Base-by-base conservation (phyloP, 345 rosid genomes). In the Pseudoturritis turrita region DNA sequence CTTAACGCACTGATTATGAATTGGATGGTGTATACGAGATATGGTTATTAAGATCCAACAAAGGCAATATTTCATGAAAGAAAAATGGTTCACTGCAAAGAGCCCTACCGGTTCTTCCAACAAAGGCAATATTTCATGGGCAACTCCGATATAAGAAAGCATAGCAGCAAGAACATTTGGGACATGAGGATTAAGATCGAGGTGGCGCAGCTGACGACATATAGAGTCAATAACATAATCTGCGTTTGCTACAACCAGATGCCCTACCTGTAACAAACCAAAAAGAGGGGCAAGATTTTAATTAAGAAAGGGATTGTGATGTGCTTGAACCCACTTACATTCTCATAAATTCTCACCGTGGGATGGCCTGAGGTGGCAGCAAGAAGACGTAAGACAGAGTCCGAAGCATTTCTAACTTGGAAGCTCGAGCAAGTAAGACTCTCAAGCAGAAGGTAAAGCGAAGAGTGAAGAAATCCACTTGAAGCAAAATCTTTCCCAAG, bases 131-230 rank as follows among this genome's bases (percentile, higher is more conserved):
- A 91, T 83, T 68, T 89, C 87, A 65, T 80, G 72, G 36, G 96
- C 96, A 58, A 87, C 89, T 62, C 99, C 97, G 31, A 94, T 74
- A 77, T 86, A 94, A 52, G 99, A 94, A 80, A 94, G 97, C 91
- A 94, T 78, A 46, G 96, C 86, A 73, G 99, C 96, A 72, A 94
- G 92, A 66, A 94, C 99, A 84, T 81, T 85, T 49, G 99, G 99
- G 56, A 85, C 91, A 59, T 81, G 93, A 54, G 96, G 91, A 66
- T 94, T 87, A 64, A 91, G 89, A 87, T 94, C 92, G 70, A 94
- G 73, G 79, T 91, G 99, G 22, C 90, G 92, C 40, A 94, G 76
- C 63, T 94, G 99, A 66, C 81, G 93, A 78, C 95, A 91, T 41
- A 94, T 78, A 67, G 99, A 91, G 77, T 94, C 99, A 65, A 91